These are phyloP conservation scores for Sphaerulina populicola DNA, from an alignment of 2,329 filamentous ascomycete species.

Conservation along the genomic window DNA sequence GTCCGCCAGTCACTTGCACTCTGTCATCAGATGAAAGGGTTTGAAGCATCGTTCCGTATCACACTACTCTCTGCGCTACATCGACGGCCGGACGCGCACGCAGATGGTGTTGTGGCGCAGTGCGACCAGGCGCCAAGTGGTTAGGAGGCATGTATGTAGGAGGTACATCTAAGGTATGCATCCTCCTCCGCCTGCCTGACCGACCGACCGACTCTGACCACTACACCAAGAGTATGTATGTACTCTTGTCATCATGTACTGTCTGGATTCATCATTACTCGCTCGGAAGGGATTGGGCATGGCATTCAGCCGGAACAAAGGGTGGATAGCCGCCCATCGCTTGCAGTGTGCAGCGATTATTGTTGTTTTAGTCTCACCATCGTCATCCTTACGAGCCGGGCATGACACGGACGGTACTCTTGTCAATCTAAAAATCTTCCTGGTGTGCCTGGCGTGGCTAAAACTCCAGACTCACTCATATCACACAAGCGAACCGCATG, in stretches of 20 bases:
- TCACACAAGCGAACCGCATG: not conserved
- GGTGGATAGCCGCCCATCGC: conserved; percentile 6
- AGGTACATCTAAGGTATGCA: too few relatives aligned
- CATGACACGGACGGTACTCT: conserved; percentile 1
- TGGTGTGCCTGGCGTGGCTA: conserved; percentile 1
- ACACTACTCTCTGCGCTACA: not conserved
- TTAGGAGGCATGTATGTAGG: too few relatives aligned
- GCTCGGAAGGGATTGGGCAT: conserved; percentile 2
- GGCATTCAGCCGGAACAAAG: not conserved
- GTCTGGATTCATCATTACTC: not conserved
- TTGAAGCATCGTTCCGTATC: not conserved
- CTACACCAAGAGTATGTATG: too few relatives aligned
- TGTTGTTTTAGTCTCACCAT: not conserved
- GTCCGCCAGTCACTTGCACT: not conserved
- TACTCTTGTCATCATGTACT: too few relatives aligned
- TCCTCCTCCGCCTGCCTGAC: too few relatives aligned
- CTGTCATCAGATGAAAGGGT: not conserved
- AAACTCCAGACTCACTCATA: not conserved
- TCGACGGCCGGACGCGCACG: not conserved
- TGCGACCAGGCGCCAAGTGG: conserved; percentile 1
- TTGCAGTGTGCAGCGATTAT: not conserved
- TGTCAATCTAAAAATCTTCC: conserved; percentile 2
- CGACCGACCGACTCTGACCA: too few relatives aligned
- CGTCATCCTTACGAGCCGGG: conserved; percentile 7
- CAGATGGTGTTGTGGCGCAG: conserved; percentile 1